Evolutionary conservation across 768 basidiomycete species (phyloP).

Genomic region (Galerina sulciceps): DNA sequence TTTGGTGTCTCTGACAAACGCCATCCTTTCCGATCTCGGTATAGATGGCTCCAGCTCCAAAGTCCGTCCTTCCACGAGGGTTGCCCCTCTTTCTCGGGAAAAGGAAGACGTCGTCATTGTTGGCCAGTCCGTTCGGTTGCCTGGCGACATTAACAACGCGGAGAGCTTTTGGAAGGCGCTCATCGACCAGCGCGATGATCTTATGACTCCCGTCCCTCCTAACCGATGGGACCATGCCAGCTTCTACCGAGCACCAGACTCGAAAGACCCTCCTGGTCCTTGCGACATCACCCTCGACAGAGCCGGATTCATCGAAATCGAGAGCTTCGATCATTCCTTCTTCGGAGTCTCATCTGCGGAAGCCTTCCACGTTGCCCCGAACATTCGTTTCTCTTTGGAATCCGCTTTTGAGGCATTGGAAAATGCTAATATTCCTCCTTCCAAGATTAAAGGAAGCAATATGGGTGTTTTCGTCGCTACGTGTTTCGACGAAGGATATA

Average conservation of each 20-base stretch:
- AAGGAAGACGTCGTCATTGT: conserved; percentile 40
- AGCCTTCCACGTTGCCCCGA: conserved; percentile 34
- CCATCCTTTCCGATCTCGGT: conserved; percentile 25
- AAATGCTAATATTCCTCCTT: conserved; percentile 37
- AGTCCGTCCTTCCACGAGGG: conserved; percentile 12
- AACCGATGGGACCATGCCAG: conserved; percentile 41
- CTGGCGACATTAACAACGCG: conserved; percentile 34
- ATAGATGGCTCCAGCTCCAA: conserved; percentile 18
- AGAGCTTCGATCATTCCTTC: conserved; percentile 37
- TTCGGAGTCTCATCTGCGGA: conserved; percentile 39
- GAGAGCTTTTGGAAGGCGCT: conserved; percentile 37
- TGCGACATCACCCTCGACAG: conserved; percentile 35
- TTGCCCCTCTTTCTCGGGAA: conserved; percentile 8
- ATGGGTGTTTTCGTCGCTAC: conserved; percentile 37
- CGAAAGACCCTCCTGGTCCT: conserved; percentile 25
- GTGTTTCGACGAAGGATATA: conserved; percentile 35
- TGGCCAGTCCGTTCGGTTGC: conserved; percentile 38
- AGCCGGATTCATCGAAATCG: conserved; percentile 36
- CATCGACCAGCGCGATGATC: conserved; percentile 32
- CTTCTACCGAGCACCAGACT: conserved; percentile 30
- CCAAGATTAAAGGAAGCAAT: conserved; percentile 33
- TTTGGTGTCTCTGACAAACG: conserved; percentile 28
- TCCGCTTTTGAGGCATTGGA: conserved; percentile 40
- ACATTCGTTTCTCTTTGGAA: conserved; percentile 36
- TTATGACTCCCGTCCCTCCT: conserved; percentile 31